Conservation (phyloP, 176 grass and related monocot species). For the Aegilops bicornis region DNA sequence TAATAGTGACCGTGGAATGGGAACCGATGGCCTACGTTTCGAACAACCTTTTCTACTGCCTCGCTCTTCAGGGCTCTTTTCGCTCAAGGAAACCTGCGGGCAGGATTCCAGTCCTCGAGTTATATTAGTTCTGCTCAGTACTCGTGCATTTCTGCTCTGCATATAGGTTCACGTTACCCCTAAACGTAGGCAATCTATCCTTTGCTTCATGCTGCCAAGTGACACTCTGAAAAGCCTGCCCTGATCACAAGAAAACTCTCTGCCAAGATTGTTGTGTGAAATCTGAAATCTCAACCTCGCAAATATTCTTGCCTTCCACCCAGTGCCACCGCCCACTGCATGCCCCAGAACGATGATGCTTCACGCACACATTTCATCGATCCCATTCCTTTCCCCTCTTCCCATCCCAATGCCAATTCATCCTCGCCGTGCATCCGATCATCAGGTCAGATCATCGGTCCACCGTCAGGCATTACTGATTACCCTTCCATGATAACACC, state of each 20-base stretch:
- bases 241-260: conserved; percentile 13
- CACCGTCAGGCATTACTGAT: neutral
- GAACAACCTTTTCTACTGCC: neutral
- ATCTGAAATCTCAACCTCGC: neutral
- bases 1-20: neutral
- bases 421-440: neutral
- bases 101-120: neutral
- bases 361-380: neutral
- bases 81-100: neutral
- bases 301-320: conserved; percentile 39
- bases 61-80: neutral
- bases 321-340: conserved; percentile 31
- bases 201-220: conserved; percentile 19
- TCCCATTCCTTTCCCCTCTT: neutral
- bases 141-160: neutral
- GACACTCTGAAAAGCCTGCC: neutral
- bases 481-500: neutral
- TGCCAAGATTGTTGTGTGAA: neutral
- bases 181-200: conserved; percentile 21
- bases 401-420: neutral
- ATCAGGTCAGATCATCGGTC: neutral
- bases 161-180: neutral
- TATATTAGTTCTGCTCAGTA: neutral
- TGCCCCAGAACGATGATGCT: neutral
- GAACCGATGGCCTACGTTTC: neutral